These are phyloP conservation scores for Diaporthe amygdali DNA, from an alignment of 2,329 filamentous ascomycete species.

Conservation along the genomic window DNA sequence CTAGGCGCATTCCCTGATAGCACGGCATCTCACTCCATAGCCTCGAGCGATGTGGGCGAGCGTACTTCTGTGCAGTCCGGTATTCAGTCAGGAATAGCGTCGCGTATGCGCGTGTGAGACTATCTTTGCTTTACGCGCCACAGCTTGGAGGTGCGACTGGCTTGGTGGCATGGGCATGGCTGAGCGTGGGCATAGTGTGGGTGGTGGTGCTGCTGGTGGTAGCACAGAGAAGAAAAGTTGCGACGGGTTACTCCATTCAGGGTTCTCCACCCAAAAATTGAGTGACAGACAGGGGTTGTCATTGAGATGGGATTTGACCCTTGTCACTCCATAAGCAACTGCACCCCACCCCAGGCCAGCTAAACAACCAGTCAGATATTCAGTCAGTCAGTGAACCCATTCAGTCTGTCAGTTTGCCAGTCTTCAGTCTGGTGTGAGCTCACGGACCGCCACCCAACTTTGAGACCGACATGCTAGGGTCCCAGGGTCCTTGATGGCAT, in stretches of 20 bases:
- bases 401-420: not conserved
- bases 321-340: not conserved
- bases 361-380: not conserved
- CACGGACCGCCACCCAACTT: not conserved
- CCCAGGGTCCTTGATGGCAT: not conserved
- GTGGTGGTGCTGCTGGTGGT: not conserved
- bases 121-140: not conserved
- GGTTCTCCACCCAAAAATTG: not conserved
- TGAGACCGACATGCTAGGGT: not conserved
- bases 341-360: not conserved
- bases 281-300: conserved; percentile 3
- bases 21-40: not conserved
- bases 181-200: not conserved
- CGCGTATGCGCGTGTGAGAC: not conserved
- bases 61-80: not conserved
- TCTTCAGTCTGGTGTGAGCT: no score
- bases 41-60: not conserved
- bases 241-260: conserved; percentile 6
- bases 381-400: not conserved
- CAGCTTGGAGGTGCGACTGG: not conserved
- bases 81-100: not conserved
- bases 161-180: not conserved
- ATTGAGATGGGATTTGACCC: not conserved
- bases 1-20: not conserved
- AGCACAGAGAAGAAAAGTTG: conserved; percentile 4